Evolutionary conservation across 306 rosid genomes (phyloP).

Genomic region (Quercus agrifolia): DNA sequence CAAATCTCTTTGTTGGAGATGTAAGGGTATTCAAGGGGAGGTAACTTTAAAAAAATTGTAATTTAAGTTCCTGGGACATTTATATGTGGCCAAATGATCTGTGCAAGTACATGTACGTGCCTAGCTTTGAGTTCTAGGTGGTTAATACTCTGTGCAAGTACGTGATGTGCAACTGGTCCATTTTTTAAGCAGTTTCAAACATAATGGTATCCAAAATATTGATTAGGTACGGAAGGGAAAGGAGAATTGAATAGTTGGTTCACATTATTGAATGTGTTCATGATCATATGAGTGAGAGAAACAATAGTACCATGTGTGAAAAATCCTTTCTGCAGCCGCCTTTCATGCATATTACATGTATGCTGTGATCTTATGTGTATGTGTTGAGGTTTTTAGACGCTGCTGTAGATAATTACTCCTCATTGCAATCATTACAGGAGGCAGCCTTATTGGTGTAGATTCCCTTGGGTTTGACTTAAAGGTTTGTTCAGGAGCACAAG

Average conservation of each 20-base stretch:
- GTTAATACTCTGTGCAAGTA: neutral
- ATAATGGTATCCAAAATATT: neutral
- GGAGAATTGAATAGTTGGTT: neutral
- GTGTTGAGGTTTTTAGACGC: neutral
- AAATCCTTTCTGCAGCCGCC: neutral
- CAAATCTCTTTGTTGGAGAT: conserved; percentile 85
- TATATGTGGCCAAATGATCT: neutral
- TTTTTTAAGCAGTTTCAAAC: neutral
- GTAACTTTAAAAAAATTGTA: conserved; percentile 37
- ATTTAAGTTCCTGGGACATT: conserved; percentile 6
- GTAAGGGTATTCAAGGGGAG: conserved; percentile 91
- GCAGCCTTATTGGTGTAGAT: conserved; percentile 70
- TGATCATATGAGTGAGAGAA: conserved; percentile 1
- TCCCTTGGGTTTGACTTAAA: conserved; percentile 89
- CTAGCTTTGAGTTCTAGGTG: conserved; percentile 13
- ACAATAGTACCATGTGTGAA: conserved; percentile 13
- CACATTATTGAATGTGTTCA: neutral
- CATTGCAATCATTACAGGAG: conserved; percentile 57
- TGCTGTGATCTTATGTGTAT: neutral
- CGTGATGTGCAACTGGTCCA: neutral
- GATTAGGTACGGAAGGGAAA: conserved; percentile 2
- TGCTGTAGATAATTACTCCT: conserved; percentile 12
- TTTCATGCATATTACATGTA: neutral
- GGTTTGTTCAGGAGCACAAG: conserved; percentile 90
- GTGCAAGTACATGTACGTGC: neutral